These are phyloP conservation scores for Chlorella sp. DNA, from an alignment of 139 green algal species.

Conservation along the genomic window DNA sequence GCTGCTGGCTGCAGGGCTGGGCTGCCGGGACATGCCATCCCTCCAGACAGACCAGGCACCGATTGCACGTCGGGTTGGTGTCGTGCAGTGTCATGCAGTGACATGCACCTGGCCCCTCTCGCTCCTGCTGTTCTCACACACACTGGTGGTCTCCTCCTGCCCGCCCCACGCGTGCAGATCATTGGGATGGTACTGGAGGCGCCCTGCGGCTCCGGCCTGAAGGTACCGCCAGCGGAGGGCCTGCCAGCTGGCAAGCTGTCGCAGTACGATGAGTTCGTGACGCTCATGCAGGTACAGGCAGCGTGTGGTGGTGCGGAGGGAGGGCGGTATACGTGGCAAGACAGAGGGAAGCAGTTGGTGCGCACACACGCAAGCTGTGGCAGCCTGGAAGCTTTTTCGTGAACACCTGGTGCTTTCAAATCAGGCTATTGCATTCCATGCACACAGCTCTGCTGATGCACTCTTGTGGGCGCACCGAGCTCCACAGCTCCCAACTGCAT, in stretches of 20 bases:
- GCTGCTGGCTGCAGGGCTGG: no score
- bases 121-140: background rate
- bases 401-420: background rate
- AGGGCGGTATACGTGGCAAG: no score
- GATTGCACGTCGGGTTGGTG: no score
- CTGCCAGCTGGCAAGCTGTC: constrained; percentile 13
- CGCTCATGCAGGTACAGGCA: background rate
- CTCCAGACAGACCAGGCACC: no score
- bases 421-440: background rate
- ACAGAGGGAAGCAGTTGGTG: background rate
- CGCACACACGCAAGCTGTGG: background rate
- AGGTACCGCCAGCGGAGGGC: background rate
- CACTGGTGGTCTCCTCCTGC: background rate
- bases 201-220: background rate
- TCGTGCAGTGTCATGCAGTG: background rate
- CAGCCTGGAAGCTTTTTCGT: background rate
- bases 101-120: background rate
- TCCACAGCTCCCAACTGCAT: no score
- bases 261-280: background rate
- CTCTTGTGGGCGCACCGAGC: no score
- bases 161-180: constrained; percentile 8
- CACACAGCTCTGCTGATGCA: no score
- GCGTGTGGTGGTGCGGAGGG: no score
- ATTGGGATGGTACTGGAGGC: constrained; percentile 8
- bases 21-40: no score